phyloP scores from a whole-genome alignment of 2,329 filamentous ascomycete genomes.

The Claviceps fusiformis region DNA sequence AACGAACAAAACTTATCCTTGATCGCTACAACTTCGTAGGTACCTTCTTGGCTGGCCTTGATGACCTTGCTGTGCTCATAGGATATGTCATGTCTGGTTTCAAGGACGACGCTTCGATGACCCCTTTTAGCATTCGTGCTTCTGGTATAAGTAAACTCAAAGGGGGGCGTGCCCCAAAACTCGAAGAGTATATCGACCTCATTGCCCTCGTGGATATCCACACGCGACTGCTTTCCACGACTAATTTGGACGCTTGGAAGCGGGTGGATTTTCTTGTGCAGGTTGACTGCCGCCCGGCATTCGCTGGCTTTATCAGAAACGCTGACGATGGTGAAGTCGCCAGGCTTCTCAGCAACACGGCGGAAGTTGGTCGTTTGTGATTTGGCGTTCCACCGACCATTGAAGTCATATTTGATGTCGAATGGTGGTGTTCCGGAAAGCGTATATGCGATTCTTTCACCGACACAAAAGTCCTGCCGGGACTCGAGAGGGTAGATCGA shows the following conservation, averaged over 20 bases:
- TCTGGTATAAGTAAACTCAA: slow-evolving; percentile 94
- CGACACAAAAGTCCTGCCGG: slow-evolving; percentile 81
- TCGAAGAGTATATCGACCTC: slow-evolving; percentile 89
- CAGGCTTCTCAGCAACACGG: slow-evolving; percentile 82
- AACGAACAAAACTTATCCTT: slow-evolving; percentile 89
- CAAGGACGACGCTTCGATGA: slow-evolving; percentile 66
- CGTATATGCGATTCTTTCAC: slow-evolving; percentile 85
- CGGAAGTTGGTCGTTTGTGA: slow-evolving; percentile 73
- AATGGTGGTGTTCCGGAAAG: slow-evolving; percentile 86
- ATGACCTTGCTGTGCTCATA: slow-evolving; percentile 71
- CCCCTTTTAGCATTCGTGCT: slow-evolving; percentile 74
- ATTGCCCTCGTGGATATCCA: slow-evolving; percentile 94
- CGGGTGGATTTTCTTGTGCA: slow-evolving; percentile 76
- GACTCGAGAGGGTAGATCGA: slow-evolving; percentile 80
- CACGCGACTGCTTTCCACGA: slow-evolving; percentile 63
- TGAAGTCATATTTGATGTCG: slow-evolving; percentile 83
- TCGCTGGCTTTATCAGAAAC: slow-evolving; percentile 79
- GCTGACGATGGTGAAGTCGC: slow-evolving; percentile 74
- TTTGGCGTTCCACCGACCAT: slow-evolving; percentile 67
- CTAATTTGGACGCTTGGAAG: slow-evolving; percentile 86
- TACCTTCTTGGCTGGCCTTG: slow-evolving; percentile 82
- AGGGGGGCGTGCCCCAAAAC: slow-evolving; percentile 89
- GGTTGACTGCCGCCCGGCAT: slow-evolving; percentile 66
- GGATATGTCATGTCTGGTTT: slow-evolving; percentile 79
- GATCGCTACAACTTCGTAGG: slow-evolving; percentile 93